Evolutionary conservation across 805 yeast genomes (phyloP).

Genomic region (Maudiozyma serrabonitensis): DNA sequence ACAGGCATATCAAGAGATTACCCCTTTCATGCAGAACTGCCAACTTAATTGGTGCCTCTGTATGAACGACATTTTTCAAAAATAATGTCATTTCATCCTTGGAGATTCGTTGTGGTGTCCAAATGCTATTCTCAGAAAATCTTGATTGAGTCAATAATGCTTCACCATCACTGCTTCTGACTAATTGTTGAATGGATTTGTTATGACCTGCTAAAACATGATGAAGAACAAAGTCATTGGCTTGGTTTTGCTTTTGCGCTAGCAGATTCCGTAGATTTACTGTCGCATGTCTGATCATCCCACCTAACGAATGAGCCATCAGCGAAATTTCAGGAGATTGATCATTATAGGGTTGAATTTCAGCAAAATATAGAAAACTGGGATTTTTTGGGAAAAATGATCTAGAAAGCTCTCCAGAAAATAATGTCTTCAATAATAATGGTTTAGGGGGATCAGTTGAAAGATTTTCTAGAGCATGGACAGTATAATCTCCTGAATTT

Average conservation of each 20-base stretch:
- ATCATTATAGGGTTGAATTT: constrained; percentile 23
- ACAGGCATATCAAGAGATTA: constrained; percentile 35
- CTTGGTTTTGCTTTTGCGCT: constrained; percentile 2
- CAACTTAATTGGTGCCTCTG: constrained; percentile 37
- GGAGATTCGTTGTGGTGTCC: constrained; percentile 38
- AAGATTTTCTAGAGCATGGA: constrained; percentile 43
- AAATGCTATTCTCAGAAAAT: constrained; percentile 45
- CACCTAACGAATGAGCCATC: constrained; percentile 38
- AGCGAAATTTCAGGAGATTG: constrained; percentile 29
- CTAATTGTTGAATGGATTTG: constrained; percentile 61
- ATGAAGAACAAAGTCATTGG: constrained; percentile 26
- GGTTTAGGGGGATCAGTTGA: constrained; percentile 47
- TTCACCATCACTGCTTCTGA: constrained; percentile 58
- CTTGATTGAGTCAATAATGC: constrained; percentile 51
- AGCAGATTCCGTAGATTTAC: constrained; percentile 20
- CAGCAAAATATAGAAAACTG: constrained; percentile 29
- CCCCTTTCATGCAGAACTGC: constrained; percentile 45
- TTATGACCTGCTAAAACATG: constrained; percentile 77
- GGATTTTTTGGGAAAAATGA: constrained; percentile 28
- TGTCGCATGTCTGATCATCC: constrained; percentile 30
- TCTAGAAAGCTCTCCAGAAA: constrained; percentile 15
- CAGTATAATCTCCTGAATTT: constrained; percentile 32
- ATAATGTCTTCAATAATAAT: constrained; percentile 34
- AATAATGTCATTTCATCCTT: constrained; percentile 29
- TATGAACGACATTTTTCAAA: constrained; percentile 33